phyloP scores from a whole-genome alignment of 345 rosid genomes.

The Microcos paniculata region DNA sequence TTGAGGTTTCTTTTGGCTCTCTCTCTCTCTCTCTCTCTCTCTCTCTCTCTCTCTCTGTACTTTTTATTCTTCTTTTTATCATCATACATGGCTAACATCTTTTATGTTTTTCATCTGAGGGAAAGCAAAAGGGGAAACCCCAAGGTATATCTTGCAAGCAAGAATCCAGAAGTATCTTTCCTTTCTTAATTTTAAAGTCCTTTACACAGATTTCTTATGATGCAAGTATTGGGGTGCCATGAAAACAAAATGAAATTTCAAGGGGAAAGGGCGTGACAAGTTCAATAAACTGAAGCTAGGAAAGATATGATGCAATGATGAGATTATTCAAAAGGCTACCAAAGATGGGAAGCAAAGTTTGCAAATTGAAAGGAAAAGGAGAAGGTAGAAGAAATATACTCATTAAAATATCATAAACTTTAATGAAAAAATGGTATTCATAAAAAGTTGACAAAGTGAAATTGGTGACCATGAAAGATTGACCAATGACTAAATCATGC shows the following conservation, averaged over 20 bases:
- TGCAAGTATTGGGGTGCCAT: conserved; percentile 11
- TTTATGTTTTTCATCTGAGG: not conserved
- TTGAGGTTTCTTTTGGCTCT: conserved; percentile 6
- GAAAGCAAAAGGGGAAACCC: conserved; percentile 6
- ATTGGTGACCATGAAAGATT: conserved; percentile 1
- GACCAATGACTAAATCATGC: not conserved
- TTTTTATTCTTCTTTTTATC: not conserved
- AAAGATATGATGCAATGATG: conserved; percentile 22
- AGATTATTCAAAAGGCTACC: conserved; percentile 12
- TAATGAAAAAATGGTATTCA: not conserved
- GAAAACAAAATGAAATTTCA: not conserved
- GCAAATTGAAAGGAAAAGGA: not conserved
- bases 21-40: not conserved
- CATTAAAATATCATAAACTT: conserved; percentile 10
- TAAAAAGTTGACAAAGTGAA: conserved; percentile 10
- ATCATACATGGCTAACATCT: not conserved
- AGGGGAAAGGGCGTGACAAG: conserved; percentile 4
- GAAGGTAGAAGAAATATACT: not conserved
- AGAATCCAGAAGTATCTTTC: not conserved
- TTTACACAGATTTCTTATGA: conserved; percentile 20
- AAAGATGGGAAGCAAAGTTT: not conserved
- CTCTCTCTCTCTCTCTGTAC: not conserved
- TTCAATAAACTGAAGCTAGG: conserved; percentile 8
- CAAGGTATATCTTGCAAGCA: conserved; percentile 2
- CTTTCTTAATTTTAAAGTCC: conserved; percentile 25